phyloP scores from a whole-genome alignment of 345 rosid genomes.

The Citrus unshiu region DNA sequence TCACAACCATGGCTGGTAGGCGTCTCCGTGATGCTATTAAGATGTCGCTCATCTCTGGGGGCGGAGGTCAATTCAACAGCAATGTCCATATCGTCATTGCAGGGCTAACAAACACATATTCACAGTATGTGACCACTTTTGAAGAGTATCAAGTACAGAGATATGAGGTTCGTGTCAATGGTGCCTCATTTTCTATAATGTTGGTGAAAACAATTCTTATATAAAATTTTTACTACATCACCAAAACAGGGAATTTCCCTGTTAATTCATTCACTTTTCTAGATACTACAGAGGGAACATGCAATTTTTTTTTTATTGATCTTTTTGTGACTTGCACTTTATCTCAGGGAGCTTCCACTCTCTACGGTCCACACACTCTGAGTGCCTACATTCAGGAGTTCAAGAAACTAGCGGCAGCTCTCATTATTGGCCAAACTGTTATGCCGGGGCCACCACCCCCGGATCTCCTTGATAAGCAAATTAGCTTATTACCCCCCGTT shows the following conservation, averaged over 20 bases:
- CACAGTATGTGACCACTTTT: slow-evolving; percentile 67
- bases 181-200: background rate
- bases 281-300: background rate
- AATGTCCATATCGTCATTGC: slow-evolving; percentile 58
- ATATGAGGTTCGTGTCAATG: slow-evolving; percentile 48
- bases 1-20: slow-evolving; percentile 78
- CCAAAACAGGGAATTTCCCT: background rate
- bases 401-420: slow-evolving; percentile 71
- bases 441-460: slow-evolving; percentile 66
- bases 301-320: background rate
- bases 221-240: background rate
- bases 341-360: slow-evolving; percentile 80
- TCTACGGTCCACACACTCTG: slow-evolving; percentile 82
- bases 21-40: slow-evolving; percentile 70
- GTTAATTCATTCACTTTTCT: background rate
- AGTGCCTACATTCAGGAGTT: slow-evolving; percentile 84
- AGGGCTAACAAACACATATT: slow-evolving; percentile 66
- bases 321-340: background rate
- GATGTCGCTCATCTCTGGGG: slow-evolving; percentile 35
- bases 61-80: slow-evolving; percentile 26
- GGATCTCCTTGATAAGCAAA: slow-evolving; percentile 64
- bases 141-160: slow-evolving; percentile 71
- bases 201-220: background rate
- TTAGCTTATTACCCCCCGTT: slow-evolving; percentile 68
- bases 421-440: slow-evolving; percentile 38